Evolutionary conservation across 75 land plant species (phyloP).

Genomic region (Pinus albicaulis): DNA sequence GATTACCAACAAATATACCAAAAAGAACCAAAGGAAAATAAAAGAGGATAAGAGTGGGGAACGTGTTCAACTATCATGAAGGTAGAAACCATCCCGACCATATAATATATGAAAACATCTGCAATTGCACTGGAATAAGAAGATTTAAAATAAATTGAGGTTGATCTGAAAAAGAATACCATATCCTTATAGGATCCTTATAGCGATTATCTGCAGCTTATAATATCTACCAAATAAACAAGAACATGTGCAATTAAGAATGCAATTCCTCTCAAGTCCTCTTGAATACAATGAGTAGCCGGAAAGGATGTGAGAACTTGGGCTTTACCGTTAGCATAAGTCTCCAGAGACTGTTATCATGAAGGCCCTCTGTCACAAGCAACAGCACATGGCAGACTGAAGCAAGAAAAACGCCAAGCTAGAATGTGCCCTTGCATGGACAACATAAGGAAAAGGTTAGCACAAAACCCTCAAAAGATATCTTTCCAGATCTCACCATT

Average conservation of each 20-base stretch:
- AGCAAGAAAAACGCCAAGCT: conserved; percentile 94
- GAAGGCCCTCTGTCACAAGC: conserved; percentile 85
- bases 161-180: not conserved
- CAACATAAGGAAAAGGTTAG: conserved; percentile 7
- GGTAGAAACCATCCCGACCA: not conserved
- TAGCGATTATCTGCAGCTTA: too few relatives aligned
- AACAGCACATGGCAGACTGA: conserved; percentile 86
- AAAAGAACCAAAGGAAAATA: not conserved
- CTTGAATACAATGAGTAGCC: not conserved
- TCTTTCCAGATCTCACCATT: not conserved
- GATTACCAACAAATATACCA: not conserved
- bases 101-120: not conserved
- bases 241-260: too few relatives aligned
- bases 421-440: conserved; percentile 73
- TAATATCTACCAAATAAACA: too few relatives aligned
- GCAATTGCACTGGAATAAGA: not conserved
- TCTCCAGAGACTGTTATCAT: conserved; percentile 87
- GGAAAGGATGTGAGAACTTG: not conserved
- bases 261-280: not conserved
- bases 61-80: not conserved
- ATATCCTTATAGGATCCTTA: not conserved
- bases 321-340: conserved; percentile 81
- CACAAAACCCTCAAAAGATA: not conserved
- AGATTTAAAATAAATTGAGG: not conserved
- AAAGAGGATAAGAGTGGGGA: not conserved